Base-by-base conservation (phyloP, 2,329 filamentous ascomycete species). In the Trichoderma afroharzianum region DNA sequence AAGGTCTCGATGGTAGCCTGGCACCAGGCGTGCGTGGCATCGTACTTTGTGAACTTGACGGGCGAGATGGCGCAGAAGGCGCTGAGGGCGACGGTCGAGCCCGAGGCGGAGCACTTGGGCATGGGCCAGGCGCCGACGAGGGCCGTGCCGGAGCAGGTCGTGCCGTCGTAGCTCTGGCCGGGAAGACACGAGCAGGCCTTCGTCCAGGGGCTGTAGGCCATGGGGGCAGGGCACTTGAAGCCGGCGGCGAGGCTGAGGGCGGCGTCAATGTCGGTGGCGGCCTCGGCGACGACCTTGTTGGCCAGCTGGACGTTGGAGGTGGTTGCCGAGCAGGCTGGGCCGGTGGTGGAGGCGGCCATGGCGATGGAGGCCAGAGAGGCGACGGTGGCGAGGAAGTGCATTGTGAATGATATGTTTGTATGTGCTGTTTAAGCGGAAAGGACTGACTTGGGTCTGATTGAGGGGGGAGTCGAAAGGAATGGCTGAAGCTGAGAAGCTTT, bases 181-280 rank as follows among this genome's bases (percentile, higher is more conserved):
- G 82, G 80, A 15, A 80, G 73, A 72, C 85, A 85, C 18, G 84
- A 77, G 77, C 85, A 86, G 36, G 83, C 70, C 75, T 78, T 79
- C 72, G 77, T 78, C 81, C 81, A 82, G 72, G 78, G 76, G 76
- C 78, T 79, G 78, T 82, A 82, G 74, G 64, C 73, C 81, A 82
- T 82, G 74, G 73, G 72, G 14, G 68, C 71, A 43, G 80, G 80
- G 76, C 81, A 82, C 50, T 71, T 70, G 77, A 80, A 81, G 73
- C 69, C 66, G 8, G 15, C 58, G 59, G 61, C 68, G 59, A 70
- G 68, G 68, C 8, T 50, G 21, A 70, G 43, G 15, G 68, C 68
- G 26, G 33, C 59, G 30, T 36, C 36, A 47, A 70, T 7, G 36
- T 70, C 59, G 24, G 33, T 26, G 59, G 30, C 6, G 32, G 39